These are phyloP conservation scores for Candida gigantensis DNA, from an alignment of 1,139 yeast species.

Conservation along the genomic window DNA sequence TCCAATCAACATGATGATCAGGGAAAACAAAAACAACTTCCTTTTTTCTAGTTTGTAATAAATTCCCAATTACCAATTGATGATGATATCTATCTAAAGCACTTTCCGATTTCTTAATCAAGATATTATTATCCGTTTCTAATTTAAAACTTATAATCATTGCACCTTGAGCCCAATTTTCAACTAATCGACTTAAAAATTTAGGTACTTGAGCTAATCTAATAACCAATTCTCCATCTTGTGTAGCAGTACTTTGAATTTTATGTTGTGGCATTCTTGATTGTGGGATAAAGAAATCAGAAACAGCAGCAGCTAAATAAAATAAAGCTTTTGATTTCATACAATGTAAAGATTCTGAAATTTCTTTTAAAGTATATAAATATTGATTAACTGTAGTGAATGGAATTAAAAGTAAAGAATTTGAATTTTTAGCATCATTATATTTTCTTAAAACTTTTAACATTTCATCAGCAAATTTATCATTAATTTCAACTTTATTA, in stretches of 20 bases:
- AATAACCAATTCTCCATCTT: slow-evolving; percentile 68
- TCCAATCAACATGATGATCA: slow-evolving; percentile 49
- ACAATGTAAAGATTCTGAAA: slow-evolving; percentile 60
- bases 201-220: slow-evolving; percentile 96
- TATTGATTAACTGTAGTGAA: slow-evolving; percentile 96
- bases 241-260: slow-evolving; percentile 72
- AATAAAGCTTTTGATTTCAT: slow-evolving; percentile 64
- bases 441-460: slow-evolving; percentile 66
- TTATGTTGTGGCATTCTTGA: slow-evolving; percentile 89
- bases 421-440: slow-evolving; percentile 56
- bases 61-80: slow-evolving; percentile 91
- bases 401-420: slow-evolving; percentile 69
- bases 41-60: slow-evolving; percentile 82
- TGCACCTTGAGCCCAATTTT: slow-evolving; percentile 92
- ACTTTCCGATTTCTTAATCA: slow-evolving; percentile 71
- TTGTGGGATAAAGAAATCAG: slow-evolving; percentile 90
- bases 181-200: slow-evolving; percentile 82
- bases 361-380: slow-evolving; percentile 71
- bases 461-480: slow-evolving; percentile 64
- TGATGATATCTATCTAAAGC: slow-evolving; percentile 87
- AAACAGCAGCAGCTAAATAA: slow-evolving; percentile 95
- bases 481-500: slow-evolving; percentile 58
- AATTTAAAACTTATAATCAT: slow-evolving; percentile 94
- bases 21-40: slow-evolving; percentile 86
- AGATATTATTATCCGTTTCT: slow-evolving; percentile 77